Evolutionary conservation across 208 protist genomes (phyloP).

Genomic region (Crithidia bombi): DNA sequence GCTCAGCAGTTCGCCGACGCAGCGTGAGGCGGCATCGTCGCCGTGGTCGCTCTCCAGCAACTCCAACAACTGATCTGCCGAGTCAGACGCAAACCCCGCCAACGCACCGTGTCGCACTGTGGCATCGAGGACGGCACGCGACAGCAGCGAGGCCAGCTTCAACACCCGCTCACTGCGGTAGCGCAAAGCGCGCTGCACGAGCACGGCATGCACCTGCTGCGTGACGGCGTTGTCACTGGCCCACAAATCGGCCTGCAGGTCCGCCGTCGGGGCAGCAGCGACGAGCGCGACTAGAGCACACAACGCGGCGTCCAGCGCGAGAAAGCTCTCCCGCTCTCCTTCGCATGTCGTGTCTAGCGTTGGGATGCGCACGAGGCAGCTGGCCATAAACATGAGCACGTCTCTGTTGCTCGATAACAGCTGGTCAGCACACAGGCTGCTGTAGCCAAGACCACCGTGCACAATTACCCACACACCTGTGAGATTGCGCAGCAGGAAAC

Average conservation of each 20-base stretch:
- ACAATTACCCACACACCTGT: conserved; percentile 60
- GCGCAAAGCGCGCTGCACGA: conserved; percentile 74
- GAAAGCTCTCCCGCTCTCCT: conserved; percentile 36
- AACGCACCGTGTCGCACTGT: conserved; percentile 21
- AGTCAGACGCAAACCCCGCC: conserved; percentile 44
- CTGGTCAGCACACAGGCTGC: conserved; percentile 17
- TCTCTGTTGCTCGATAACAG: conserved; percentile 40
- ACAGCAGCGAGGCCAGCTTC: conserved; percentile 62
- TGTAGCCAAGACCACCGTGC: conserved; percentile 58
- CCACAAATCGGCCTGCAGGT: conserved; percentile 66
- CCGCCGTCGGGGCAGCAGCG: conserved; percentile 44
- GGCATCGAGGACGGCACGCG: conserved; percentile 60
- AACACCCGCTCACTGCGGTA: conserved; percentile 61
- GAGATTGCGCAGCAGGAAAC: conserved; percentile 51
- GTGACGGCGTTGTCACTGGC: conserved; percentile 45
- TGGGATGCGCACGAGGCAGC: conserved; percentile 49
- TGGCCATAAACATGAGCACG: conserved; percentile 61
- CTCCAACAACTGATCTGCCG: conserved; percentile 79
- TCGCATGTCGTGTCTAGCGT: conserved; percentile 27
- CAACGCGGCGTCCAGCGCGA: conserved; percentile 51
- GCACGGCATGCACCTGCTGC: conserved; percentile 66
- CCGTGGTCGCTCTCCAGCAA: conserved; percentile 60
- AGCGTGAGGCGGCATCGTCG: conserved; percentile 76
- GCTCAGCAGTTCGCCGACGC: conserved; percentile 65
- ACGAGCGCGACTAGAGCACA: conserved; percentile 48